Percentiles rank a stretch among this genome's conserved stretches.
Evolutionary conservation across 2,329 filamentous ascomycete genomes (phyloP).

Genomic region (Colletotrichum shisoi): DNA sequence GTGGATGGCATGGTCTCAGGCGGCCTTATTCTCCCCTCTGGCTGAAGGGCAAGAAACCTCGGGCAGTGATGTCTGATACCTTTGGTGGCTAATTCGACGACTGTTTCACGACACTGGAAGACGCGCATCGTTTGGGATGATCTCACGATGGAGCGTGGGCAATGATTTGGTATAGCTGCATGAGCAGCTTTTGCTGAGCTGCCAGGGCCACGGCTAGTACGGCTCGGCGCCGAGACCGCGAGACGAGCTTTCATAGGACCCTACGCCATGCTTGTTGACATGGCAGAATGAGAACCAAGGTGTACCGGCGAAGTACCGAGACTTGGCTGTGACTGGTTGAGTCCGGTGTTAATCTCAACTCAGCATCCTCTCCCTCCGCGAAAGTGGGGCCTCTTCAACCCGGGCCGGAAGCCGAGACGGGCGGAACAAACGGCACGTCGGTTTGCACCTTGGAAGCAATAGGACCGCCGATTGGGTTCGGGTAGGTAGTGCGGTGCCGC

Average conservation of each 20-base stretch:
- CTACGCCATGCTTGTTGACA: not conserved
- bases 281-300: not conserved
- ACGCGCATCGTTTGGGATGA: no score
- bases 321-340: no score
- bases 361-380: no score
- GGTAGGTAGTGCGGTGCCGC: no score
- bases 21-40: not conserved
- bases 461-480: not conserved
- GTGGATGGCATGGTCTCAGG: not conserved
- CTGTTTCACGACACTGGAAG: fast-evolving
- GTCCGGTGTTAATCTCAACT: no score
- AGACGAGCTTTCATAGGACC: not conserved
- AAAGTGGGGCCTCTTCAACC: not conserved
- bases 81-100: no score
- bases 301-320: no score
- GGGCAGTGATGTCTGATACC: not conserved
- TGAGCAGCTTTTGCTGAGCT: not conserved
- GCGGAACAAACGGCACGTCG: not conserved
- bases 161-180: no score
- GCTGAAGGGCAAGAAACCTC: not conserved
- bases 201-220: not conserved
- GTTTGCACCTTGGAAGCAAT: not conserved
- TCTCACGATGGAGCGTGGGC: not conserved
- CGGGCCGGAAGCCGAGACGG: not conserved
- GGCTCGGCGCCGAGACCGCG: not conserved